Evolutionary conservation across 768 basidiomycete species (phyloP), one percentile per base, ranked within the genome.

Genomic region (Cubamyces lactineus): DNA sequence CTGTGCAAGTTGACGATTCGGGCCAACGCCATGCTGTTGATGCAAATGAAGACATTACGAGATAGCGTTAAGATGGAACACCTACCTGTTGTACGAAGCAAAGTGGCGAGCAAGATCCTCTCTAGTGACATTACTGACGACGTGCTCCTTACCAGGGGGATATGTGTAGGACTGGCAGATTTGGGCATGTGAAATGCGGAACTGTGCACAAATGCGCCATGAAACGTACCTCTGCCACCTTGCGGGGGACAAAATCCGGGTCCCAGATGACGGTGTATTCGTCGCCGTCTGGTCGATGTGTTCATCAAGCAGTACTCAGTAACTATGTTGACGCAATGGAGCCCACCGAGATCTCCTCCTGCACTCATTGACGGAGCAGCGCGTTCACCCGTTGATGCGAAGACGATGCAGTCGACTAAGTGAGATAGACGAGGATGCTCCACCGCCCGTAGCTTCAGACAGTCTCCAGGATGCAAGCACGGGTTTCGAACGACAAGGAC

Each of bases 261-360:
- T 89, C 87, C 86, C 87, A 89, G 42, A 85, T 86, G 1, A 89
- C 86, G 58, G 86, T 84, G 67, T 84, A 88, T 63, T 85, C 81
- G 64, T 89, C 87, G 9, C 86, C 86, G 82, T 66, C 56, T 23
- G 57, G 7, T 48, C 23, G 9, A 34, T 6, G 34, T 6, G 34
- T 34, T n/a, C 42, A 16, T 45, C 17, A 39, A 21, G 1, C 17
- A 38, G 17, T 13, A 17, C 5, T 19, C 46, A 8, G n/a, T 13
- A 46, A 23, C 2, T 12, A 1, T 19, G 19, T 53, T n/a, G n/a
- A 56, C 41, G 39, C 21, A 7, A 11, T 26, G n/a, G 24, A 5
- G 46, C 67, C 80, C 83, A 70, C 86, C 86, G 17, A 87, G 75
- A 68, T 87, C 86, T 17, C 86, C 86, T 9, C 87, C 87, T 50